A percentile compares a stretch with the other conserved stretches of the same genome.
phyloP scores from a whole-genome alignment of 2,329 filamentous ascomycete species.

The Cercospora zeae-maydis region DNA sequence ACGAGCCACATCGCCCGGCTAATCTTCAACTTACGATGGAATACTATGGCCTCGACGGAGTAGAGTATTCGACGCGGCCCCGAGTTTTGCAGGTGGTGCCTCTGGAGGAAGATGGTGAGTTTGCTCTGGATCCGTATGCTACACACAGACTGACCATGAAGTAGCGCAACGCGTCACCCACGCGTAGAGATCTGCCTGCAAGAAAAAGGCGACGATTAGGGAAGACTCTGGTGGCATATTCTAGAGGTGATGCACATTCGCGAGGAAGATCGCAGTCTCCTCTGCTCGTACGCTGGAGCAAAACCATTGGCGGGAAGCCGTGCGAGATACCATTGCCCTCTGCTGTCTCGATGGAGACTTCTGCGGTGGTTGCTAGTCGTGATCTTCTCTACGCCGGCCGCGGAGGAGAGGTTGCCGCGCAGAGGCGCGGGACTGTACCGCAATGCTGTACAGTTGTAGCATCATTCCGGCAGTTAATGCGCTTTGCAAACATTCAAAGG shows the following conservation, averaged over 20 bases:
- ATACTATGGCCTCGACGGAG: background rate
- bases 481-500: background rate
- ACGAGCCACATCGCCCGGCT: background rate
- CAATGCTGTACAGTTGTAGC: no score
- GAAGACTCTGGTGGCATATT: no score
- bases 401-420: no score
- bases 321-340: background rate
- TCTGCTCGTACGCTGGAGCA: no score
- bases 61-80: background rate
- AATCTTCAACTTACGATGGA: background rate
- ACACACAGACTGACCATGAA: background rate
- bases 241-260: no score
- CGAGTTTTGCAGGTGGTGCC: background rate
- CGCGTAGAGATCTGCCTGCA: no score
- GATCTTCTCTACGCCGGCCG: no score
- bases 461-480: no score
- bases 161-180: background rate
- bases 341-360: background rate
- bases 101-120: background rate
- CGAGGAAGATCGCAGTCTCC: no score
- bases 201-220: background rate
- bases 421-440: no score
- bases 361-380: background rate
- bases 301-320: no score
- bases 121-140: background rate